Conservation (phyloP, 345 rosid genomes). For the Aquilaria yunnanensis region DNA sequence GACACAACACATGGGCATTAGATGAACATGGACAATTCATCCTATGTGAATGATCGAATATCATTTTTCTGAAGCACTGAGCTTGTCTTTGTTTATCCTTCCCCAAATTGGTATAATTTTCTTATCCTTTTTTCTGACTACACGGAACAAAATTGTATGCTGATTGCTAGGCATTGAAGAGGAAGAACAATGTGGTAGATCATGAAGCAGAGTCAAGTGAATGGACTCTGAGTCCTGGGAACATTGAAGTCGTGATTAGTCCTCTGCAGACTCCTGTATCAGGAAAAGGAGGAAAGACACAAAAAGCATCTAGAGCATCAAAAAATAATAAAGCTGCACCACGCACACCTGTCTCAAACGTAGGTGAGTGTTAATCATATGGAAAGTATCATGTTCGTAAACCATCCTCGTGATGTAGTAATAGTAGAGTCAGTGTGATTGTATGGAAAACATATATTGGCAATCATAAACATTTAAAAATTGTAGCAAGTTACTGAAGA, state of each 20-base stretch:
- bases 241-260: constrained; percentile 32
- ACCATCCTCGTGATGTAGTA: not conserved
- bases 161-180: constrained; percentile 48
- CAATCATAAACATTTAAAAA: constrained; percentile 3
- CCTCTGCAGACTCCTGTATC: constrained; percentile 63
- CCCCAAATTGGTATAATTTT: too few species aligned
- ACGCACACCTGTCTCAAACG: constrained; percentile 46
- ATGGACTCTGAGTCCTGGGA: constrained; percentile 34
- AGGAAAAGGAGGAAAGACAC: constrained; percentile 62
- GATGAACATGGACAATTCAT: too few species aligned
- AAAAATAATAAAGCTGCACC: constrained; percentile 51
- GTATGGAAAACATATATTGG: not conserved
- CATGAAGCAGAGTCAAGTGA: constrained; percentile 43
- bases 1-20: too few species aligned
- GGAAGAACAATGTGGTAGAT: constrained; percentile 55
- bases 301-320: constrained; percentile 46
- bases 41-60: too few species aligned
- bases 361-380: constrained; percentile 34
- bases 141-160: constrained; percentile 8
- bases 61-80: too few species aligned
- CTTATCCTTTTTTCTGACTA: constrained; percentile 7
- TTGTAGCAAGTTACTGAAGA: constrained; percentile 6
- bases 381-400: not conserved
- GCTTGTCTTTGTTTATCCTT: too few species aligned
- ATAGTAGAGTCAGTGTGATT: not conserved